Evolutionary conservation across 139 green algal genomes (phyloP).

Genomic region (Haematococcus lacustris): DNA sequence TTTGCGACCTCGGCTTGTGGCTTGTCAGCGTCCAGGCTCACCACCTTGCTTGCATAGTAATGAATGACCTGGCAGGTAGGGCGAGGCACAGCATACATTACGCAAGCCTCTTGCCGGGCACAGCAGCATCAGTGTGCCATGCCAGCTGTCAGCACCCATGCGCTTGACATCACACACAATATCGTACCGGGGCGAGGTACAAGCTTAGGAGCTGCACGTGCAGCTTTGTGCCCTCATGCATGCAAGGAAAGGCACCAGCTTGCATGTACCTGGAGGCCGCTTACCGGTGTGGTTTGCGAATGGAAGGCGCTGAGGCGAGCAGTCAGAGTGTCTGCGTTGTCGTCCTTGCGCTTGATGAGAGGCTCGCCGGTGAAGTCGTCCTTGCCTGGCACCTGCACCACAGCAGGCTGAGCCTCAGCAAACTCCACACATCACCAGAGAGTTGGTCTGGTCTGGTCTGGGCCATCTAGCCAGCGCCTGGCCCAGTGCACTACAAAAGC

Average conservation of each 20-base stretch:
- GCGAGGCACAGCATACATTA: not conserved
- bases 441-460: not conserved
- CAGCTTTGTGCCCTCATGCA: not conserved
- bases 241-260: not conserved
- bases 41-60: constrained; percentile 57
- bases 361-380: constrained; percentile 80
- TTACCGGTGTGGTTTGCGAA: constrained; percentile 79
- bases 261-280: not conserved
- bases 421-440: not conserved
- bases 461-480: not conserved
- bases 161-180: too few relatives aligned
- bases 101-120: too few relatives aligned
- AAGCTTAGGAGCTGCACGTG: not conserved
- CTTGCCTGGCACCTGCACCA: constrained; percentile 29
- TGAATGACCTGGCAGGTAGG: constrained; percentile 46
- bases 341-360: constrained; percentile 93
- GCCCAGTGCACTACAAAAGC: not conserved
- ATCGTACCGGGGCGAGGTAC: not conserved
- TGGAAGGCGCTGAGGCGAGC: constrained; percentile 84
- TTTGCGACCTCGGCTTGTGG: constrained; percentile 44
- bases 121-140: not conserved
- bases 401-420: too few relatives aligned
- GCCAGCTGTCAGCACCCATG: too few relatives aligned
- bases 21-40: constrained; percentile 55
- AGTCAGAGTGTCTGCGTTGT: constrained; percentile 96